Evolutionary conservation across 1,139 yeast genomes (phyloP).

Genomic region (Torulaspora pretoriensis): DNA sequence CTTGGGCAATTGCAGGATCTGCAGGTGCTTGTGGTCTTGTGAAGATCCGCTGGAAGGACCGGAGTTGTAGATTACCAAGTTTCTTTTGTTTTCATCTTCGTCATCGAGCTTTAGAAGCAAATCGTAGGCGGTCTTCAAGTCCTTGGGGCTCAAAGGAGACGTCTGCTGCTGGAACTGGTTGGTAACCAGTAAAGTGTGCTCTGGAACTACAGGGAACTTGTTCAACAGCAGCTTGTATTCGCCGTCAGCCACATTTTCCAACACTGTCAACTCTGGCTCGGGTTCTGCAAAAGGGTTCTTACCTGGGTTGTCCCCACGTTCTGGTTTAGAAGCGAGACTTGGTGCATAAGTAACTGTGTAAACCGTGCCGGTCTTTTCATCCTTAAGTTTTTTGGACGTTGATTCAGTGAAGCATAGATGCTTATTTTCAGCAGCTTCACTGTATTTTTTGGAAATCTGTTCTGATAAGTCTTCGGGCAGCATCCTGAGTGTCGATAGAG

Average conservation of each 20-base stretch:
- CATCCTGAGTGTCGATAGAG: constrained; percentile 21
- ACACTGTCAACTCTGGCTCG: constrained; percentile 67
- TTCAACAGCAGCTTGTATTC: constrained; percentile 69
- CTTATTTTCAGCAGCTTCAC: constrained; percentile 36
- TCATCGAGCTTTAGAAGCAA: constrained; percentile 44
- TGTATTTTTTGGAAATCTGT: constrained; percentile 35
- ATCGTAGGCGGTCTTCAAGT: constrained; percentile 55
- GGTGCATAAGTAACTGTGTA: constrained; percentile 44
- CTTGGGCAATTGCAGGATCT: constrained; percentile 68
- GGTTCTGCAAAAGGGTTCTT: constrained; percentile 74
- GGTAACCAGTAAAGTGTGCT: constrained; percentile 76
- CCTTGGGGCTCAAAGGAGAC: constrained; percentile 64
- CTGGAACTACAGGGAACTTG: constrained; percentile 78
- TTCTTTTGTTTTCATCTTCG: constrained; percentile 38
- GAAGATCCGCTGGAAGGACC: constrained; percentile 90
- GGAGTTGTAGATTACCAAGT: constrained; percentile 81
- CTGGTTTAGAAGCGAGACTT: constrained; percentile 59
- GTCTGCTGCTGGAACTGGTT: constrained; percentile 67
- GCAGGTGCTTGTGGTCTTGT: constrained; percentile 88
- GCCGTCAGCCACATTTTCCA: constrained; percentile 43
- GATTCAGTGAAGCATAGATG: constrained; percentile 39
- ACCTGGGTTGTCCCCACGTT: constrained; percentile 37
- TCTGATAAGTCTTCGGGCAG: constrained; percentile 36
- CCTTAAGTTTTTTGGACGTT: constrained; percentile 30
- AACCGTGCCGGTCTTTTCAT: constrained; percentile 36